These are phyloP conservation scores for Diplodia mutila DNA, from an alignment of 2,329 filamentous ascomycete species.

Conservation along the genomic window DNA sequence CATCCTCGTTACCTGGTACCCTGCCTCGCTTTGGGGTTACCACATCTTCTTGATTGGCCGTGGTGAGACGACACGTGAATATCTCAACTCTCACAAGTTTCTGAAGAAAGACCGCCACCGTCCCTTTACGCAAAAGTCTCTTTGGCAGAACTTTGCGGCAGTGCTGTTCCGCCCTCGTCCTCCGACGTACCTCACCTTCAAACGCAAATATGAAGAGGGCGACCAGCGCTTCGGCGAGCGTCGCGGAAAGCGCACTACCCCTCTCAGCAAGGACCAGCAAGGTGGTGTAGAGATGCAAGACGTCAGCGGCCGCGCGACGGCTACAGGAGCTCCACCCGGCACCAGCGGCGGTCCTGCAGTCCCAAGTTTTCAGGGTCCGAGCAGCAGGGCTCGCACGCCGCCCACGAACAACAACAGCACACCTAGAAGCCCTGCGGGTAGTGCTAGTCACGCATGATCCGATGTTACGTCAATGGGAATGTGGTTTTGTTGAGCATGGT, in stretches of 20 bases:
- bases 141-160: slow-evolving; percentile 76
- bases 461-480: neutral
- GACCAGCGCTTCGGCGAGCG: slow-evolving; percentile 78
- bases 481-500: neutral
- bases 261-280: slow-evolving; percentile 55
- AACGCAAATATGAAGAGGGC: slow-evolving; percentile 72
- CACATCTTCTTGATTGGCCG: slow-evolving; percentile 89
- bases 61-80: slow-evolving; percentile 94
- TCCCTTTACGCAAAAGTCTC: slow-evolving; percentile 79
- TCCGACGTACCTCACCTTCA: slow-evolving; percentile 89
- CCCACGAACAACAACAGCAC: slow-evolving; percentile 20
- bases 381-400: slow-evolving; percentile 13
- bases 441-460: slow-evolving; percentile 15
- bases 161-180: slow-evolving; percentile 83
- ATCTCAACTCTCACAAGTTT: slow-evolving; percentile 95
- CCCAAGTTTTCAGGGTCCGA: slow-evolving; percentile 16
- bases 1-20: slow-evolving; percentile 75
- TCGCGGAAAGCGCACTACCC: slow-evolving; percentile 56
- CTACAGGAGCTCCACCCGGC: neutral
- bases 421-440: slow-evolving; percentile 14
- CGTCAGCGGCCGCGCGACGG: slow-evolving; percentile 28
- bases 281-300: slow-evolving; percentile 73
- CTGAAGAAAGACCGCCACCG: slow-evolving; percentile 87
- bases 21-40: slow-evolving; percentile 80
- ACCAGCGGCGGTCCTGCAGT: neutral